Evolutionary conservation across 1,284 basidiomycete genomes (phyloP).

Genomic region (Gomphus sp.): DNA sequence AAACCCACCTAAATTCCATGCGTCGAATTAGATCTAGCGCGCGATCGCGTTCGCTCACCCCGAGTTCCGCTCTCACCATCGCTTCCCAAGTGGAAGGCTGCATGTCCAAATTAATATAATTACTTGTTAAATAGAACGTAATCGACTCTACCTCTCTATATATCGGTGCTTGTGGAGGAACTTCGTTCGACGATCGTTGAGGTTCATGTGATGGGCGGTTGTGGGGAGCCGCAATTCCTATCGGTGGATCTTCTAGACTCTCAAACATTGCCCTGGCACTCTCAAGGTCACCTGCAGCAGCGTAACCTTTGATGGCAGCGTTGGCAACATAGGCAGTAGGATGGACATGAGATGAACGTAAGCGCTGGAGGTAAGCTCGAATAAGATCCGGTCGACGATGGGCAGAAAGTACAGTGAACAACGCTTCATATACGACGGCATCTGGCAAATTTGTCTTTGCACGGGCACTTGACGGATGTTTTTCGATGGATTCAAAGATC

Average conservation of each 20-base stretch:
- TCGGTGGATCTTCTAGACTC: constrained; percentile 74
- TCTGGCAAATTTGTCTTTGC: constrained; percentile 46
- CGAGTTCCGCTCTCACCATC: constrained; percentile 91
- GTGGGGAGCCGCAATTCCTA: constrained; percentile 81
- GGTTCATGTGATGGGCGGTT: constrained; percentile 63
- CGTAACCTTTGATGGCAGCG: constrained; percentile 84
- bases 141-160: constrained; percentile 75
- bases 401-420: constrained; percentile 82
- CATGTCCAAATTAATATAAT: constrained; percentile 3
- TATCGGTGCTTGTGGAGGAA: constrained; percentile 48
- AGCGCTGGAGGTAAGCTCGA: constrained; percentile 55
- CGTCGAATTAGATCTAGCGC: constrained; percentile 70
- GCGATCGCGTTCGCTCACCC: constrained; percentile 60
- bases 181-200: constrained; percentile 15
- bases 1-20: constrained; percentile 61
- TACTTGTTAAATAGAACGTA: constrained; percentile 12
- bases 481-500: constrained; percentile 71
- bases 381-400: constrained; percentile 77
- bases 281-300: constrained; percentile 62
- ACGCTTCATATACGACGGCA: constrained; percentile 84
- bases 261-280: constrained; percentile 77
- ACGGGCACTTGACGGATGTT: constrained; percentile 33
- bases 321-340: constrained; percentile 97
- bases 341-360: constrained; percentile 60
- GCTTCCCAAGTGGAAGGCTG: constrained; percentile 86